Evolutionary conservation across 2,329 filamentous ascomycete genomes (phyloP).

Genomic region (Colletotrichum brevisporum): DNA sequence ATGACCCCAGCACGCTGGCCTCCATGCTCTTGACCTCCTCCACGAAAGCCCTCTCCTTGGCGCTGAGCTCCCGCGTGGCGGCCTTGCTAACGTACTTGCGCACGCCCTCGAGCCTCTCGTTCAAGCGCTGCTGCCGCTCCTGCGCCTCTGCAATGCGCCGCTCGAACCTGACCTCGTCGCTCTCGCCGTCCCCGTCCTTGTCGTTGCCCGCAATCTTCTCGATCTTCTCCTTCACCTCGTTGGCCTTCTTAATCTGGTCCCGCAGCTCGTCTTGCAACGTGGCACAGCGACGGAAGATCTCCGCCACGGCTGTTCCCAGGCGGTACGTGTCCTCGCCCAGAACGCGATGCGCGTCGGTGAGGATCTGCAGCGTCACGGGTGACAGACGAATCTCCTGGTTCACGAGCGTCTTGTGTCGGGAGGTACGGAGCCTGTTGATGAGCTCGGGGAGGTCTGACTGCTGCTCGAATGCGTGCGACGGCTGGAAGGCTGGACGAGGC

Average conservation of each 20-base stretch:
- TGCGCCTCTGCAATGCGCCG: constrained; percentile 69
- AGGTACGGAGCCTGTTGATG: constrained; percentile 70
- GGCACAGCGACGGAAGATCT: constrained; percentile 80
- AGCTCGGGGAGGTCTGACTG: constrained; percentile 69
- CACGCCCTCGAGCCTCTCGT: constrained; percentile 72
- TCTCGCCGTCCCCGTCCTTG: constrained; percentile 63
- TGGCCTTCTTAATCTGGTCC: constrained; percentile 76
- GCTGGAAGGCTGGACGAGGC: constrained; percentile 76
- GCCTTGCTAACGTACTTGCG: constrained; percentile 59
- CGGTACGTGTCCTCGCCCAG: constrained; percentile 78
- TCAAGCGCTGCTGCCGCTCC: constrained; percentile 69
- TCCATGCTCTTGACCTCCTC: constrained; percentile 70
- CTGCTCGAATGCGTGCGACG: constrained; percentile 72
- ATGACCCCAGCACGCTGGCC: constrained; percentile 56
- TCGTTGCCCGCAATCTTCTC: constrained; percentile 76
- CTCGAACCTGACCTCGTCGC: constrained; percentile 70
- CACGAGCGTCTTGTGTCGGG: constrained; percentile 72
- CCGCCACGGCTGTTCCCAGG: constrained; percentile 78
- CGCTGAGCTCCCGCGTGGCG: constrained; percentile 58
- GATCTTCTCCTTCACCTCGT: constrained; percentile 75
- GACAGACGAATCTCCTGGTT: constrained; percentile 79
- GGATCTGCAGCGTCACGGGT: constrained; percentile 77
- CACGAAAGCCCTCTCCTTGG: constrained; percentile 61
- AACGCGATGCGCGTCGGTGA: constrained; percentile 81
- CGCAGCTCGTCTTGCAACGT: constrained; percentile 76